These are phyloP conservation scores for Periconia sp. DNA, from an alignment of 2,329 filamentous ascomycete species.

Conservation along the genomic window DNA sequence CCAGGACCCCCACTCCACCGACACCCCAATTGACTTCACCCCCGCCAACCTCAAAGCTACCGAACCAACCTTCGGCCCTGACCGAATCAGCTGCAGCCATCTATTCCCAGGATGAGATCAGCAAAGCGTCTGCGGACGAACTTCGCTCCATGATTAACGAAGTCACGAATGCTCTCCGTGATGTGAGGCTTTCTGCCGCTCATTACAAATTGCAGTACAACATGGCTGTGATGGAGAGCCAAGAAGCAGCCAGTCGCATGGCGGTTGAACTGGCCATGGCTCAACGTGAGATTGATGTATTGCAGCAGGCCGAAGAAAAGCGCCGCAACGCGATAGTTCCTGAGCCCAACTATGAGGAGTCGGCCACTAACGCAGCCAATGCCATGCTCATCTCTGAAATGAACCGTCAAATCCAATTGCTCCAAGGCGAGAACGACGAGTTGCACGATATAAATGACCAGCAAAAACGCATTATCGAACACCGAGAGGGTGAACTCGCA, in stretches of 20 bases:
- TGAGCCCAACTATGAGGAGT: conserved; percentile 56
- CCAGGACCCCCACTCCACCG: conserved; percentile 55
- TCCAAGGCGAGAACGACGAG: conserved; percentile 66
- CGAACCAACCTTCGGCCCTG: conserved; percentile 28
- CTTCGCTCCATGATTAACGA: conserved; percentile 57
- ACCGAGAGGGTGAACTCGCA: conserved; percentile 73
- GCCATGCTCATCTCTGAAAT: conserved; percentile 53
- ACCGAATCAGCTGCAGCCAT: conserved; percentile 40
- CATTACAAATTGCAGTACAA: conserved; percentile 91
- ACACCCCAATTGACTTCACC: conserved; percentile 52
- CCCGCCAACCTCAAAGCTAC: conserved; percentile 45
- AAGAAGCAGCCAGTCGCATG: conserved; percentile 81
- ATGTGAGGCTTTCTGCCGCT: conserved; percentile 78
- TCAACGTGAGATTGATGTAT: conserved; percentile 81
- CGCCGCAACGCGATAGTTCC: conserved; percentile 59
- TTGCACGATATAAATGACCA: conserved; percentile 67
- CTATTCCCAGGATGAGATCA: conserved; percentile 56
- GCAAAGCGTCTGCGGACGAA: conserved; percentile 53
- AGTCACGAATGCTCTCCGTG: conserved; percentile 58
- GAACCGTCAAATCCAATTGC: conserved; percentile 61
- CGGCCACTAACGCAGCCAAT: conserved; percentile 56
- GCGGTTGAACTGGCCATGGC: conserved; percentile 91
- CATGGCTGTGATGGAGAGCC: conserved; percentile 79
- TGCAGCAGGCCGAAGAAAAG: conserved; percentile 73
- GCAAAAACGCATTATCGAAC: conserved; percentile 76